Evolutionary conservation across 1,139 yeast species (phyloP).

Genomic region (Hyphopichia khmerensis): DNA sequence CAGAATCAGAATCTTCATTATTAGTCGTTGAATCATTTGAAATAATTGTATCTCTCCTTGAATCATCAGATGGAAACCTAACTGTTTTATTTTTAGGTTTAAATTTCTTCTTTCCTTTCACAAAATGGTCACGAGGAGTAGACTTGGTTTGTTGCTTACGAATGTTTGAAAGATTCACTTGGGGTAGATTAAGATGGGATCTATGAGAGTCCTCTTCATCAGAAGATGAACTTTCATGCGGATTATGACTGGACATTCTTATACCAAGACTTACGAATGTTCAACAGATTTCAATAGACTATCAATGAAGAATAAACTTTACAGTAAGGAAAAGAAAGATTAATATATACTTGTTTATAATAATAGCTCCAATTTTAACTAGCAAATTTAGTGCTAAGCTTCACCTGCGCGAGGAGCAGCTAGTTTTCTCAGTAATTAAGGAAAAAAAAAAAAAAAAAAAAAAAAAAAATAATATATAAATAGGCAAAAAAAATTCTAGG

Average conservation of each 20-base stretch:
- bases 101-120: conserved; percentile 34
- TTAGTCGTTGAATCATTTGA: conserved; percentile 26
- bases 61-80: conserved; percentile 27
- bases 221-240: background rate
- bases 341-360: too few relatives aligned
- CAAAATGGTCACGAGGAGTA: conserved; percentile 21
- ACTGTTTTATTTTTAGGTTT: conserved; percentile 22
- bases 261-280: background rate
- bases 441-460: too few relatives aligned
- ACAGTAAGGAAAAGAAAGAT: too few relatives aligned
- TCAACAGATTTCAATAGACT: too few relatives aligned
- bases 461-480: too few relatives aligned
- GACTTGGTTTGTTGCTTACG: conserved; percentile 19
- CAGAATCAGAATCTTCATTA: conserved; percentile 18
- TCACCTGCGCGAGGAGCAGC: too few relatives aligned
- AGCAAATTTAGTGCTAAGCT: too few relatives aligned
- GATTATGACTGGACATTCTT: conserved; percentile 1
- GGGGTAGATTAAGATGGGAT: conserved; percentile 20
- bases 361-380: too few relatives aligned
- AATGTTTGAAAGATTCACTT: conserved; percentile 18
- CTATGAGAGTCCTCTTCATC: conserved; percentile 1
- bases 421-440: too few relatives aligned
- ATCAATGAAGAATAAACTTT: too few relatives aligned
- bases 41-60: conserved; percentile 15
- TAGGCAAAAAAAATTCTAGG: too few relatives aligned